Evolutionary conservation across 1,284 basidiomycete species (phyloP).

Genomic region (Apiotrichum gracile): DNA sequence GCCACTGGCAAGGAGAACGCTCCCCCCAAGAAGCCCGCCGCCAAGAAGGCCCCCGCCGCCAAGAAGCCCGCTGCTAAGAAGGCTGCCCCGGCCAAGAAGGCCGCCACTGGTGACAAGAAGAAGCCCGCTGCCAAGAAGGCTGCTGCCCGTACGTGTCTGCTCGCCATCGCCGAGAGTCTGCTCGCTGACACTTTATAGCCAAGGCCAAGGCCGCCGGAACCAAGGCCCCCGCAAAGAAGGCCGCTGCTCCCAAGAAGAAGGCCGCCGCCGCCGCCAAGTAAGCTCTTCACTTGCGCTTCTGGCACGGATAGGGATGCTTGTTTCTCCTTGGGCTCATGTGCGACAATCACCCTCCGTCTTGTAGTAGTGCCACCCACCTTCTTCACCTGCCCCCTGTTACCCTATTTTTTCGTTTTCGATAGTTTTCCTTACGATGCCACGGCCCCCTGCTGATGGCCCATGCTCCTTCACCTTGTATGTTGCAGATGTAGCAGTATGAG

Average conservation of each 20-base stretch:
- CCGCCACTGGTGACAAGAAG: too few species aligned
- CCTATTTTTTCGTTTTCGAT: constrained; percentile 11
- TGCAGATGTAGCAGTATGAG: background rate
- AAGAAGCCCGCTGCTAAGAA: too few species aligned
- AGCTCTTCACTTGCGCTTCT: background rate
- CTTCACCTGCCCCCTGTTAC: background rate
- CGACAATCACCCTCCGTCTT: too few species aligned
- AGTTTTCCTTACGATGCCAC: constrained; percentile 3
- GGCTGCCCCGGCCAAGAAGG: too few species aligned
- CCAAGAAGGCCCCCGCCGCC: constrained; percentile 28
- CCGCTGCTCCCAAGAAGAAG: constrained; percentile 35
- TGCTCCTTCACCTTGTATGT: background rate
- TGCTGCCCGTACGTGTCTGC: constrained; percentile 50
- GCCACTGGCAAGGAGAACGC: constrained; percentile 10
- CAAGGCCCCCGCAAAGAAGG: constrained; percentile 34
- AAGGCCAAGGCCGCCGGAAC: constrained; percentile 29
- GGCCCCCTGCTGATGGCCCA: constrained; percentile 2
- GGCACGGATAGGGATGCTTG: background rate
- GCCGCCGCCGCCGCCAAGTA: constrained; percentile 10
- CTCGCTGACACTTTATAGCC: too few species aligned
- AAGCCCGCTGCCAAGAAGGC: too few species aligned
- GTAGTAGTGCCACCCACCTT: background rate
- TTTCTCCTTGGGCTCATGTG: background rate
- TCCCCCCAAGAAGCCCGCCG: constrained; percentile 33
- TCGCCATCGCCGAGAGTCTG: too few species aligned